phyloP scores from a whole-genome alignment of 2,329 filamentous ascomycete genomes.

The Zymoseptoria crescenta region DNA sequence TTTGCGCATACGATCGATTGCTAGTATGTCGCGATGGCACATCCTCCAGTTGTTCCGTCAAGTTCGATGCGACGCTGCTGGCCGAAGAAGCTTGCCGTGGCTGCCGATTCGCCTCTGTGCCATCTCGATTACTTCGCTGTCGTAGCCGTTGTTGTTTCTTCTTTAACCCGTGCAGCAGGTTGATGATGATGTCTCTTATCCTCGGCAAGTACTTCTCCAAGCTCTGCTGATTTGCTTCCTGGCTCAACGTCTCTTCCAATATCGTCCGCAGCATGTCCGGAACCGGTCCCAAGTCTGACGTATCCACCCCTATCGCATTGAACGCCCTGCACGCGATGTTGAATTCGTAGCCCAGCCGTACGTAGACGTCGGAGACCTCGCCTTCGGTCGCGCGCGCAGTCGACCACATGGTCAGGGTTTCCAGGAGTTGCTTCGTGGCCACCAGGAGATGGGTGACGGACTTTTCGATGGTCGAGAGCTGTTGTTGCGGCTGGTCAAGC shows the following conservation, averaged over 20 bases:
- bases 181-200: constrained; percentile 98
- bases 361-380: constrained; percentile 96
- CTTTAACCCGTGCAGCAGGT: constrained; percentile 89
- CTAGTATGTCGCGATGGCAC: constrained; percentile 34
- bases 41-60: constrained; percentile 41
- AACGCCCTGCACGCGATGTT: constrained; percentile 98
- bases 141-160: constrained; percentile 87
- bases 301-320: constrained; percentile 93
- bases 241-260: constrained; percentile 89
- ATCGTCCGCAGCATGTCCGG: constrained; percentile 85
- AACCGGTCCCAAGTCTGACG: constrained; percentile 86
- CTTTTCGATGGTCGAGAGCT: constrained; percentile 96
- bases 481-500: constrained; percentile 53
- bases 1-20: constrained; percentile 32
- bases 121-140: constrained; percentile 43
- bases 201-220: constrained; percentile 87
- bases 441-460: constrained; percentile 96
- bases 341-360: constrained; percentile 95
- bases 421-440: constrained; percentile 93
- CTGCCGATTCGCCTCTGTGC: constrained; percentile 24
- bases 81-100: constrained; percentile 39
- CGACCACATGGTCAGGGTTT: constrained; percentile 97
- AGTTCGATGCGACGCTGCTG: constrained; percentile 39
- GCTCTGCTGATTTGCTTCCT: constrained; percentile 89
- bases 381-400: constrained; percentile 83